These are phyloP conservation scores for Angomonas ambiguus DNA, from an alignment of 208 protist species.

Conservation along the genomic window DNA sequence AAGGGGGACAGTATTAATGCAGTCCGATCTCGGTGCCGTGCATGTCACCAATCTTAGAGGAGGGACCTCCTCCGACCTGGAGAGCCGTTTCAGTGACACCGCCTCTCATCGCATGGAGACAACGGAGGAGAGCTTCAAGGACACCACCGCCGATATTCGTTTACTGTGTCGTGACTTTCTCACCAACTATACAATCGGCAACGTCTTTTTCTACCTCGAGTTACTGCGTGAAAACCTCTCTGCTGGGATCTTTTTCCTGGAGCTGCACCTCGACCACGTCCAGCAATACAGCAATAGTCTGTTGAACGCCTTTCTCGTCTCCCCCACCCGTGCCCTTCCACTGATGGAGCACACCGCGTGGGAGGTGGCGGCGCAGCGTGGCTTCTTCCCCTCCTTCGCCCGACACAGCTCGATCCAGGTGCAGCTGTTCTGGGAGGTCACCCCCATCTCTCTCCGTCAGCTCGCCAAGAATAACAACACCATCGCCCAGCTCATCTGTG, in stretches of 20 bases:
- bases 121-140: not conserved
- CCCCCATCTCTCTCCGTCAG: conserved; percentile 71
- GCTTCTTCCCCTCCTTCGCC: conserved; percentile 56
- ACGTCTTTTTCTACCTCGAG: conserved; percentile 82
- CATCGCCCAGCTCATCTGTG: conserved; percentile 77
- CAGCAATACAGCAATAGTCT: conserved; percentile 80
- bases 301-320: conserved; percentile 61
- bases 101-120: too few relatives aligned
- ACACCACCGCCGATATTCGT: conserved; percentile 34
- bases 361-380: conserved; percentile 69
- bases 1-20: too few relatives aligned
- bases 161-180: conserved; percentile 79
- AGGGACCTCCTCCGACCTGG: conserved; percentile 4
- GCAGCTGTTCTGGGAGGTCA: conserved; percentile 85
- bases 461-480: conserved; percentile 73
- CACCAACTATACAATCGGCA: conserved; percentile 67
- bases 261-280: conserved; percentile 81
- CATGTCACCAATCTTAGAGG: conserved; percentile 83
- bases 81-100: too few relatives aligned
- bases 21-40: conserved; percentile 67
- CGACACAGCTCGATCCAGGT: conserved; percentile 79
- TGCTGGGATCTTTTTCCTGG: conserved; percentile 76
- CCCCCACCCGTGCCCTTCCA: conserved; percentile 67
- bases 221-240: conserved; percentile 83
- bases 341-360: conserved; percentile 80